Evolutionary conservation across 768 basidiomycete genomes (phyloP).

Genomic region (Kwoniella mangroviensis): DNA sequence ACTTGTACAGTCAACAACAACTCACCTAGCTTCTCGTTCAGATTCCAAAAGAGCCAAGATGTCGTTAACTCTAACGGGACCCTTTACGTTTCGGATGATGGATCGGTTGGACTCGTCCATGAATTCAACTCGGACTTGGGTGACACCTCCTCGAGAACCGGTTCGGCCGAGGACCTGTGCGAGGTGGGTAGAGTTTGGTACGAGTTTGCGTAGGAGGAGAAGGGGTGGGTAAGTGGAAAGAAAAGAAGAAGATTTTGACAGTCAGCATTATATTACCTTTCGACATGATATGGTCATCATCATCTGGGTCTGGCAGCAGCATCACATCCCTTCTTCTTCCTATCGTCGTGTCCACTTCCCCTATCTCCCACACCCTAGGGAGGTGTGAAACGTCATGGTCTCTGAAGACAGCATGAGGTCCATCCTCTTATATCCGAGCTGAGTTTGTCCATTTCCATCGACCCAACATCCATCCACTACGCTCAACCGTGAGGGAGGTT

Average conservation of each 20-base stretch:
- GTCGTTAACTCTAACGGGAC: conserved; percentile 93
- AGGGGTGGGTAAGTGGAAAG: conserved; percentile 1
- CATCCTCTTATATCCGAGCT: too few species aligned
- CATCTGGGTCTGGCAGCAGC: neutral
- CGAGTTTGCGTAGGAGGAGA: neutral
- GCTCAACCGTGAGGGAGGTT: too few species aligned
- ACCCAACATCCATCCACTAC: too few species aligned
- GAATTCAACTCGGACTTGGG: conserved; percentile 99
- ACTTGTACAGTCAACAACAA: conserved; percentile 33
- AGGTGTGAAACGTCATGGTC: too few species aligned
- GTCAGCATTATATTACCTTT: conserved; percentile 2
- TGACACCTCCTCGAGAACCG: conserved; percentile 98
- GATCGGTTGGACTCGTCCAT: conserved; percentile 94
- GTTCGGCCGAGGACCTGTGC: conserved; percentile 93
- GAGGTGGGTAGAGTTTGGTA: neutral
- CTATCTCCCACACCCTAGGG: too few species aligned
- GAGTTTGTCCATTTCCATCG: too few species aligned
- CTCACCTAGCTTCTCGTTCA: conserved; percentile 98
- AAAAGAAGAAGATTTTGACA: neutral
- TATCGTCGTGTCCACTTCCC: neutral
- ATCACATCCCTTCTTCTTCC: neutral
- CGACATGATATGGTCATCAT: neutral
- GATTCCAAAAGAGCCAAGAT: conserved; percentile 95
- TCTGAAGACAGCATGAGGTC: too few species aligned
- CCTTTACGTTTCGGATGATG: conserved; percentile 99